phyloP scores from a whole-genome alignment of 768 basidiomycete species.

The Cantharellus anzutake region DNA sequence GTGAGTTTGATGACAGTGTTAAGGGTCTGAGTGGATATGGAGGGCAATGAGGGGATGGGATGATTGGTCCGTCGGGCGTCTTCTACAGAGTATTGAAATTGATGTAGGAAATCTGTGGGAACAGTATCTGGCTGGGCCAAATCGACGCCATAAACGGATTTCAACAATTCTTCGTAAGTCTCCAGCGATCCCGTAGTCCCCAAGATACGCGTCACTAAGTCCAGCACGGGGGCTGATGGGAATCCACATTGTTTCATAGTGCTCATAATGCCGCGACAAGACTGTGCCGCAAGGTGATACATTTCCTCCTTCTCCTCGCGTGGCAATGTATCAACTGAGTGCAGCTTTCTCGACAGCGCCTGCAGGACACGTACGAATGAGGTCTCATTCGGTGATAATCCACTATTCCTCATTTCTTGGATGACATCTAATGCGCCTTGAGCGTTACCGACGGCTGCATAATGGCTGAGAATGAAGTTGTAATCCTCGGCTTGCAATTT shows the following conservation, averaged over 20 bases:
- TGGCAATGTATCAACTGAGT: neutral
- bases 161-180: constrained; percentile 40
- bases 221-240: constrained; percentile 41
- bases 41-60: constrained; percentile 13
- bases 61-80: neutral
- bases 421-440: constrained; percentile 40
- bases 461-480: constrained; percentile 54
- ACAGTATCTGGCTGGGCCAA: constrained; percentile 50
- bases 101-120: constrained; percentile 21
- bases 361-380: constrained; percentile 49
- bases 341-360: constrained; percentile 46
- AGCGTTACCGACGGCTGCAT: constrained; percentile 56
- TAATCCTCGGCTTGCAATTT: constrained; percentile 40
- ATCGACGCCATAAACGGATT: constrained; percentile 58
- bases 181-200: constrained; percentile 40
- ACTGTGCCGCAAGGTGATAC: constrained; percentile 18
- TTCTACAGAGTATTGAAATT: constrained; percentile 7
- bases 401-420: constrained; percentile 30
- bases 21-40: constrained; percentile 43
- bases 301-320: neutral
- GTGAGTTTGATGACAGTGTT: constrained; percentile 58
- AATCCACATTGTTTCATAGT: constrained; percentile 35
- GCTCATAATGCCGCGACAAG: constrained; percentile 31
- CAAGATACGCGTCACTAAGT: constrained; percentile 47
- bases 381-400: constrained; percentile 29